Percentiles rank a stretch among this genome's conserved stretches.
Evolutionary conservation across 768 basidiomycete genomes (phyloP).

Genomic region (Glaciozyma martinii): DNA sequence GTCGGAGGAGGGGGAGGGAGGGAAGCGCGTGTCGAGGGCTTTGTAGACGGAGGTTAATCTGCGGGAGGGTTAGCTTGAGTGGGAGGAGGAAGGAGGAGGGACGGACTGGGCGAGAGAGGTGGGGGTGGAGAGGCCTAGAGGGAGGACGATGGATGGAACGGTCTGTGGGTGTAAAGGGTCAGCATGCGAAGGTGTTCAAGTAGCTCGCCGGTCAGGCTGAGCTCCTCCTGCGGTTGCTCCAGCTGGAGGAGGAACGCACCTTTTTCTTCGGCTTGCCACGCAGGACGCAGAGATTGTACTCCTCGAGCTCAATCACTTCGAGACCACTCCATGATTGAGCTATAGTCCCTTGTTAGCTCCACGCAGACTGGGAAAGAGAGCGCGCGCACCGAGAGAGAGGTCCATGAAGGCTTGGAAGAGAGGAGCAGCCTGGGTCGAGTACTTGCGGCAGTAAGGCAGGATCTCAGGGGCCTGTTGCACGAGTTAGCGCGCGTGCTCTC

Average conservation of each 20-base stretch:
- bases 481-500: no score
- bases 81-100: not conserved
- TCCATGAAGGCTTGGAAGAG: slow-evolving; percentile 23
- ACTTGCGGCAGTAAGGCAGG: slow-evolving; percentile 7
- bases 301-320: slow-evolving; percentile 20
- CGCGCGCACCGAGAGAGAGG: slow-evolving; percentile 18
- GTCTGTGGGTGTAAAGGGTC: not conserved
- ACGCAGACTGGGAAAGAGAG: no score
- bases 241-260: not conserved
- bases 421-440: slow-evolving; percentile 7
- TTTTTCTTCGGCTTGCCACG: slow-evolving; percentile 6
- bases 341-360: not conserved
- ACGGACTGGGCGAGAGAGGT: slow-evolving; percentile 22
- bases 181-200: no score
- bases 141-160: slow-evolving; percentile 11
- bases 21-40: slow-evolving; percentile 12
- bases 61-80: not conserved
- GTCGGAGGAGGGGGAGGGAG: not conserved
- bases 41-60: slow-evolving; percentile 13
- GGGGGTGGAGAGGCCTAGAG: slow-evolving; percentile 13
- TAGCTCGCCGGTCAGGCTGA: no score
- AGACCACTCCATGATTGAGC: slow-evolving; percentile 27
- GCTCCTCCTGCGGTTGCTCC: no score
- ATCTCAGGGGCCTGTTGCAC: slow-evolving; percentile 9
- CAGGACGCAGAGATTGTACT: slow-evolving; percentile 13